Base-by-base conservation (phyloP, 768 basidiomycete species). In the Suillus subluteus region DNA sequence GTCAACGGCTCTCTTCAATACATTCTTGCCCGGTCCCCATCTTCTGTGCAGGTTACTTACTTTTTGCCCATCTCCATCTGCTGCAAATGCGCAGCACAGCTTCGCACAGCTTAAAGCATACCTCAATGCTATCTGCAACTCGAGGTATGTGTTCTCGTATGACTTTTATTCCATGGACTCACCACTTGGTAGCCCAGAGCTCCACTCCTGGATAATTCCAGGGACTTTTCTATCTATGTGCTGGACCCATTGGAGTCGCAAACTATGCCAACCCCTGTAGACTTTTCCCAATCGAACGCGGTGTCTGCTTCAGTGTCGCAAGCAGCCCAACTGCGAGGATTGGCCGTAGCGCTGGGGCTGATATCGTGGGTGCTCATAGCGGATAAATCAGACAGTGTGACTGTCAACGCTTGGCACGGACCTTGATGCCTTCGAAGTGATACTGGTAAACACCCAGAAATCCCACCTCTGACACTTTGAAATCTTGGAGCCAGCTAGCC, bases 211-310 rank as follows among this genome's bases (percentile, higher is more conserved):
- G 84, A 91, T 69, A 74, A 70, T 21, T 73, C 80, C 44, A 84
- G 87, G 67, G 92, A 94, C 75, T 94, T 86, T 75, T 89, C 91
- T 37, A 84, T 94, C 43, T 94, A 94, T 71, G 87, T 89, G 7
- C 86, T 93, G 35, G 92, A 94, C 74, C 92, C 91, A 26, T 82
- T 92, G 18, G 92, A 94, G 74, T 82, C 89, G n/a, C 83, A 85
- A 64, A 84, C 2, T 26, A 26, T 26, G 26, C 26, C 26, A 26
- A 2, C 26, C 26, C 26, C 87, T 30, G 79, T 84, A 21, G 77
- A 81, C 30, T 82, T 81, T 4, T 18, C 72, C 15, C 69, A 73
- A 3, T 26, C 26, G 26, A 26, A 2, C 26, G 26, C 2, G 26
- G 68, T 75, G 12, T 70, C 77, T 12, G 62, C 62, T 23, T 41